Evolutionary conservation across 2,329 filamentous ascomycete genomes (phyloP), one percentile per base, ranked within the genome.

Genomic region (Lithohypha guttulata): DNA sequence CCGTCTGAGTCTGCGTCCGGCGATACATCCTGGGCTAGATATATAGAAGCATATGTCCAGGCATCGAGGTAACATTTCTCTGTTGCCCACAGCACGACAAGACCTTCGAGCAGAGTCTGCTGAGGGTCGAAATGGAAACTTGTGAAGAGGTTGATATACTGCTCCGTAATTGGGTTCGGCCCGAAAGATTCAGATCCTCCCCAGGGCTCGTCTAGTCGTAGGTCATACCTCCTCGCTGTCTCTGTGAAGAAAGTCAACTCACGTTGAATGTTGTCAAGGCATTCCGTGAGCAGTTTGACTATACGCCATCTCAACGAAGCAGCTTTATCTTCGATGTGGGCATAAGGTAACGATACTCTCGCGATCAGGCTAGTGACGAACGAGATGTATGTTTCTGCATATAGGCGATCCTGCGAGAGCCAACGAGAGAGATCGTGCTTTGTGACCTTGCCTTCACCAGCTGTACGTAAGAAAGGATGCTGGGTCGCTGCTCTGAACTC

Each of bases 61-160:
- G 75, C 69, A 26, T 71, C 64, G 13, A 78, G 54, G 53, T 79
- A 80, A 43, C 68, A 71, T 32, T 67, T 74, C 59, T 89, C 82
- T 1, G 79, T 84, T n/a, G 75, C 77, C 77, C 80, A 87, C 17
- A 86, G 70, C n/a, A 83, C 69, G 2, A 84, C 70, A 45, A 84
- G 65, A 4, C 77, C 79, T 54, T 85, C 79, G 2, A 86, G 60
- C 52, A 83, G 54, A 1, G 60, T 67, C 2, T 64, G 62, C 6
- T 63, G 65, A 0, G 68, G 60, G 29, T 49, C 46, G 35, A 66
- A 66, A 9, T 71, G 65, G 3, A 68, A 68, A n/a, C 65, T 69
- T 41, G 76, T 70, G 3, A 83, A 70, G 14, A 76, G 58, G 52
- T 75, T 71, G n/a, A 73, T 60, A 48, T 75, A 68, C 5, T 66